Percentiles rank a stretch among this genome's conserved stretches.
These are phyloP conservation scores for Myxozyma geophila DNA, from an alignment of 805 yeast genomes.

Conservation along the genomic window DNA sequence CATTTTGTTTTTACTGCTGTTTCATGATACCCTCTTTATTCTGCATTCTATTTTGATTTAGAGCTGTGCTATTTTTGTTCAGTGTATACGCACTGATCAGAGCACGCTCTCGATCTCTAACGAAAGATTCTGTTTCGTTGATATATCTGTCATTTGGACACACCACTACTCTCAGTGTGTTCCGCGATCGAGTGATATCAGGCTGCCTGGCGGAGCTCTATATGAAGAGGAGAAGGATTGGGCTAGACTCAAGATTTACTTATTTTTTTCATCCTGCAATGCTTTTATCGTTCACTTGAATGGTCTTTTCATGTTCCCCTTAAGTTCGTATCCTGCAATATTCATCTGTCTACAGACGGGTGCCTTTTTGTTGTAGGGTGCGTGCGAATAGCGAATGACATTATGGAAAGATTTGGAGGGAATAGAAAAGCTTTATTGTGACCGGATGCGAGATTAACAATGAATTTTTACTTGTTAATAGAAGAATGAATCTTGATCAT, in stretches of 20 bases:
- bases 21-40: conserved; percentile 12
- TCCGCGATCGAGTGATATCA: conserved; percentile 11
- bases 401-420: background rate
- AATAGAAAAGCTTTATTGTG: conserved; percentile 11
- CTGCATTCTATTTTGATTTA: background rate
- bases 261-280: conserved; percentile 6
- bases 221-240: conserved; percentile 17
- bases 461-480: background rate
- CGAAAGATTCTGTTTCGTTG: background rate
- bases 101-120: background rate
- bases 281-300: conserved; percentile 1
- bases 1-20: background rate
- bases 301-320: conserved; percentile 5
- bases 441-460: background rate
- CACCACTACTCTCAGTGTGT: background rate
- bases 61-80: background rate
- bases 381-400: background rate
- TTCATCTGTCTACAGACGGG: too few species aligned
- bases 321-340: background rate
- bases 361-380: too few species aligned
- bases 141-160: background rate
- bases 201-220: conserved; percentile 3
- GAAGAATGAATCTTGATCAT: conserved; percentile 3
- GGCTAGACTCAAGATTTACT: conserved; percentile 10
- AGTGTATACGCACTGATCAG: background rate